Evolutionary conservation across 2,329 filamentous ascomycete species (phyloP).

Genomic region (Aspergillus sp.): DNA sequence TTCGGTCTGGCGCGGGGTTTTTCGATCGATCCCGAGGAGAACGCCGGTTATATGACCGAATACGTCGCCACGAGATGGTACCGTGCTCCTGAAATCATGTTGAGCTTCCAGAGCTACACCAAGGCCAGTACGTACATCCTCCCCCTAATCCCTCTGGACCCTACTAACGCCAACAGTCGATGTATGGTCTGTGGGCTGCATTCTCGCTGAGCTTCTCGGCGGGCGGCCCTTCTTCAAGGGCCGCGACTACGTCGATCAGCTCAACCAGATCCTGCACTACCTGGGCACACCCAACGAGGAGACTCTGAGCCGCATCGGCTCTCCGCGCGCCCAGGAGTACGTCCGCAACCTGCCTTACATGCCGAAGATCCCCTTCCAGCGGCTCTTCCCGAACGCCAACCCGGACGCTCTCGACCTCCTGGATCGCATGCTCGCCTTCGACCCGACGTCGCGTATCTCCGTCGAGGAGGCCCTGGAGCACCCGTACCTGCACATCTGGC

Average conservation of each 20-base stretch:
- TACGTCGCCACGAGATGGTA: conserved; percentile 99
- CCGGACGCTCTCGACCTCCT: conserved; percentile 92
- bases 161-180: conserved; percentile 65
- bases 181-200: conserved; percentile 98
- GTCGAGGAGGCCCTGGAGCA: conserved; percentile 96
- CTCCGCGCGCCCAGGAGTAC: conserved; percentile 94
- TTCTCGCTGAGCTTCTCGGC: conserved; percentile 91
- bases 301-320: conserved; percentile 89
- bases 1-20: conserved; percentile 96
- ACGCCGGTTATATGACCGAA: conserved; percentile 99
- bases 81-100: conserved; percentile 97
- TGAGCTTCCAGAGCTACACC: conserved; percentile 99
- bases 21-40: conserved; percentile 95
- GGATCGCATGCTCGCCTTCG: conserved; percentile 96
- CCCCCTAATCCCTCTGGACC: conserved; percentile 5
- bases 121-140: conserved; percentile 83
- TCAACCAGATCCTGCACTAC: conserved; percentile 98
- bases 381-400: conserved; percentile 90
- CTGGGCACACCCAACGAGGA: conserved; percentile 95
- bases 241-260: conserved; percentile 97
- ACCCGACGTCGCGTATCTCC: conserved; percentile 87
- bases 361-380: conserved; percentile 87
- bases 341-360: conserved; percentile 94
- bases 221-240: conserved; percentile 99
- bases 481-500: conserved; percentile 96